These are phyloP conservation scores for Beta corolliflora DNA, from an alignment of 179 eudicot species.

Conservation along the genomic window DNA sequence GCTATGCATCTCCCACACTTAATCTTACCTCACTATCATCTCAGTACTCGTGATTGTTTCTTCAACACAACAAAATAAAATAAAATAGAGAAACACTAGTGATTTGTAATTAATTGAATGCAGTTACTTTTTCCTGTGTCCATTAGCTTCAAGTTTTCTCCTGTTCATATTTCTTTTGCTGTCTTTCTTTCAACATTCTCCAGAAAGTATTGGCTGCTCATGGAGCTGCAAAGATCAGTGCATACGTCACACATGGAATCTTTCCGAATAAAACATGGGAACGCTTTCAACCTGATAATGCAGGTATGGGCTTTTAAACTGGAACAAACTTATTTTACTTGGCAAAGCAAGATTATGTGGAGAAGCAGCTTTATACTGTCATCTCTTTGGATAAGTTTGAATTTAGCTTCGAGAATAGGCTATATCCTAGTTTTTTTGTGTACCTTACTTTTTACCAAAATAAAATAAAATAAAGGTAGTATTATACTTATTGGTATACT, in stretches of 20 bases:
- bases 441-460: too few species aligned
- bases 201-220: conserved; percentile 97
- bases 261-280: conserved; percentile 91
- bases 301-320: conserved; percentile 50
- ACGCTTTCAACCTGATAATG: conserved; percentile 74
- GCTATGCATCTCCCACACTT: not conserved
- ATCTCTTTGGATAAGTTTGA: too few species aligned
- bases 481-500: not conserved
- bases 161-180: not conserved
- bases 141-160: not conserved
- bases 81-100: not conserved
- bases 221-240: conserved; percentile 91
- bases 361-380: too few species aligned
- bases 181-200: conserved; percentile 9
- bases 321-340: not conserved
- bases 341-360: not conserved
- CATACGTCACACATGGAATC: conserved; percentile 97
- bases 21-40: not conserved
- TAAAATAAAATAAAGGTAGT: not conserved
- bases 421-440: too few species aligned
- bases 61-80: too few species aligned
- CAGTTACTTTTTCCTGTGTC: not conserved
- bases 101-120: not conserved
- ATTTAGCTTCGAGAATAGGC: too few species aligned
- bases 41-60: not conserved